phyloP scores from a whole-genome alignment of 352 stramenopile species.

The Phytophthora citrophthora region DNA sequence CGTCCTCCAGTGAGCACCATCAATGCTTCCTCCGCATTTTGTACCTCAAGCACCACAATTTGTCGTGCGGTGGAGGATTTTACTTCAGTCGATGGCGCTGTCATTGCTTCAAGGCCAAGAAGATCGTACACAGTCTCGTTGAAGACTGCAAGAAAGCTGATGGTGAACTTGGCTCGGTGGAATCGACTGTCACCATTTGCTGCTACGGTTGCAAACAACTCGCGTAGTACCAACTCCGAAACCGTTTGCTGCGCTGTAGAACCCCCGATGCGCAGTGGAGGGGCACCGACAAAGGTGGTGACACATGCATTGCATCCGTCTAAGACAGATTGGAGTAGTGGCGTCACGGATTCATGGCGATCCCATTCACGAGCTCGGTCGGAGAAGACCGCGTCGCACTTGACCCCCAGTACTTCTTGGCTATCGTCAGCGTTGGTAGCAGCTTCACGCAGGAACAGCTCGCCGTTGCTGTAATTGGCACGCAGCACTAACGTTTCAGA shows the following conservation, averaged over 20 bases:
- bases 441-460: conserved; percentile 50
- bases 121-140: conserved; percentile 96
- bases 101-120: conserved; percentile 57
- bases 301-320: conserved; percentile 75
- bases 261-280: conserved; percentile 28
- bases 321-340: conserved; percentile 70
- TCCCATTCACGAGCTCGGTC: conserved; percentile 70
- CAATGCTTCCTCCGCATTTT: conserved; percentile 63
- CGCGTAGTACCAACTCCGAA: conserved; percentile 47
- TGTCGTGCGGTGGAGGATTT: conserved; percentile 8
- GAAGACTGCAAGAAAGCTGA: conserved; percentile 93
- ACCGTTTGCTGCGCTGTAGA: conserved; percentile 31
- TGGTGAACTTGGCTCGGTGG: conserved; percentile 61
- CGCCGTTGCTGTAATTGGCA: conserved; percentile 61
- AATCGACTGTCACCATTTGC: conserved; percentile 41
- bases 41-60: conserved; percentile 78
- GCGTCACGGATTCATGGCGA: conserved; percentile 57
- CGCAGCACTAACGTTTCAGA: conserved; percentile 38
- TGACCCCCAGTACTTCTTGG: conserved; percentile 40
- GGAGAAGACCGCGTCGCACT: conserved; percentile 69
- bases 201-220: conserved; percentile 55
- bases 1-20: conserved; percentile 60
- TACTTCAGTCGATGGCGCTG: conserved; percentile 3
- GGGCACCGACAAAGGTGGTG: conserved; percentile 57
- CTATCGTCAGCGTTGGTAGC: conserved; percentile 3